phyloP scores from a whole-genome alignment of 306 rosid genomes.

The Myrica gale region DNA sequence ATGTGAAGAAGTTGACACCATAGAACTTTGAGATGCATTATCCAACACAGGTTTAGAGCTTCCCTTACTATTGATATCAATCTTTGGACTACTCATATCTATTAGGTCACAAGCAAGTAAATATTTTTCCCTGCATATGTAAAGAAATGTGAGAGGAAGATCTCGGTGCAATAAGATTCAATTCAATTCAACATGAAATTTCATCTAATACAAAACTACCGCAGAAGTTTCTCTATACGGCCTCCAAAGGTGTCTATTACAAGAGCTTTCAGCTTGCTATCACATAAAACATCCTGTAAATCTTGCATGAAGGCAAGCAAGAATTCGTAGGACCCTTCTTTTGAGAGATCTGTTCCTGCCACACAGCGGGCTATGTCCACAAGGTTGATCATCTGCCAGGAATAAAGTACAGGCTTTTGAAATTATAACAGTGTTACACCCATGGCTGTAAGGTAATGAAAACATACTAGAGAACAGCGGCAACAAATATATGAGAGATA shows the following conservation, averaged over 20 bases:
- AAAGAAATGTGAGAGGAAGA: not conserved
- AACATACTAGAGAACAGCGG: not conserved
- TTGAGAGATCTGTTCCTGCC: constrained; percentile 8
- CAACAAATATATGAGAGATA: constrained; percentile 2
- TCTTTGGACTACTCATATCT: constrained; percentile 14
- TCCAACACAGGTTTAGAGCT: not conserved
- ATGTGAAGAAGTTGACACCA: not conserved
- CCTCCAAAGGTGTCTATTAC: constrained; percentile 12
- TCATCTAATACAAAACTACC: not conserved
- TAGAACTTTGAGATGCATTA: not conserved
- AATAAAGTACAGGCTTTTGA: not conserved
- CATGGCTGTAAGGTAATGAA: not conserved
- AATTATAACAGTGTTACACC: not conserved
- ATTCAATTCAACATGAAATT: not conserved
- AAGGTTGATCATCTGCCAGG: constrained; percentile 12
- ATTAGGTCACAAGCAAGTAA: constrained; percentile 8
- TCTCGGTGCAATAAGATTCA: not conserved
- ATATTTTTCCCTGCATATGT: constrained; percentile 12
- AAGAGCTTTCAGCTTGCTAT: constrained; percentile 17
- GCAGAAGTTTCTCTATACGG: constrained; percentile 10
- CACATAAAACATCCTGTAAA: constrained; percentile 5
- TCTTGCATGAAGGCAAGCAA: constrained; percentile 13
- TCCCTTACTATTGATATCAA: constrained; percentile 6
- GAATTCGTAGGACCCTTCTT: constrained; percentile 6
- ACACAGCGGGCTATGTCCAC: constrained; percentile 5